Evolutionary conservation across 1,284 basidiomycete species (phyloP).

Genomic region (Ustilago vetiveriae): DNA sequence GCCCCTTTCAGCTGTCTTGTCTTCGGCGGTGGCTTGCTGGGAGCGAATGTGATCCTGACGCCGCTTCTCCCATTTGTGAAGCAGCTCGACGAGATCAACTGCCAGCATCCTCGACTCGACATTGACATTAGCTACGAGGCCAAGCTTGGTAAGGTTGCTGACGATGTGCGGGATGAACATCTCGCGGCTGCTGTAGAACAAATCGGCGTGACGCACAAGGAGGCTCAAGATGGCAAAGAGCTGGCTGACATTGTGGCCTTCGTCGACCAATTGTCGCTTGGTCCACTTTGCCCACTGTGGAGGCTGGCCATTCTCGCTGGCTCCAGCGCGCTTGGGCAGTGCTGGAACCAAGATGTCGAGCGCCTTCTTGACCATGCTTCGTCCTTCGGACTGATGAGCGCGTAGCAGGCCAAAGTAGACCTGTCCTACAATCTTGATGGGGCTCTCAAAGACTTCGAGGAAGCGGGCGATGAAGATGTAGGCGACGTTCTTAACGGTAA

Average conservation of each 20-base stretch:
- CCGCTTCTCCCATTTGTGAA: slow-evolving; percentile 68
- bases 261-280: slow-evolving; percentile 86
- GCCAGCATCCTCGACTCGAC: slow-evolving; percentile 78
- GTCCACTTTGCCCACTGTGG: slow-evolving; percentile 91
- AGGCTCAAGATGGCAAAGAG: slow-evolving; percentile 90
- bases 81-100: slow-evolving; percentile 68
- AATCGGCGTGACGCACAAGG: slow-evolving; percentile 86
- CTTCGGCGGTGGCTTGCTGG: slow-evolving; percentile 17
- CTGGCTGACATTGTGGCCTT: slow-evolving; percentile 81
- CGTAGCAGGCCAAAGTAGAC: slow-evolving; percentile 94
- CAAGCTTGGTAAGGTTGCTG: slow-evolving; percentile 86
- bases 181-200: slow-evolving; percentile 93
- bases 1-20: slow-evolving; percentile 2
- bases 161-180: slow-evolving; percentile 97
- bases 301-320: slow-evolving; percentile 70
- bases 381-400: slow-evolving; percentile 78
- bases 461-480: slow-evolving; percentile 94
- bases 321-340: slow-evolving; percentile 73
- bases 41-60: slow-evolving; percentile 68
- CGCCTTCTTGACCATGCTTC: slow-evolving; percentile 83
- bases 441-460: slow-evolving; percentile 88
- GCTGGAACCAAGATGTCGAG: slow-evolving; percentile 89
- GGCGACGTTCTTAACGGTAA: slow-evolving; percentile 91
- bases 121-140: slow-evolving; percentile 76
- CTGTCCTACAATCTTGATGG: slow-evolving; percentile 90